These are phyloP conservation scores for Mucor irregularis DNA, from an alignment of 371 early-diverging fungal genomes.

Conservation along the genomic window DNA sequence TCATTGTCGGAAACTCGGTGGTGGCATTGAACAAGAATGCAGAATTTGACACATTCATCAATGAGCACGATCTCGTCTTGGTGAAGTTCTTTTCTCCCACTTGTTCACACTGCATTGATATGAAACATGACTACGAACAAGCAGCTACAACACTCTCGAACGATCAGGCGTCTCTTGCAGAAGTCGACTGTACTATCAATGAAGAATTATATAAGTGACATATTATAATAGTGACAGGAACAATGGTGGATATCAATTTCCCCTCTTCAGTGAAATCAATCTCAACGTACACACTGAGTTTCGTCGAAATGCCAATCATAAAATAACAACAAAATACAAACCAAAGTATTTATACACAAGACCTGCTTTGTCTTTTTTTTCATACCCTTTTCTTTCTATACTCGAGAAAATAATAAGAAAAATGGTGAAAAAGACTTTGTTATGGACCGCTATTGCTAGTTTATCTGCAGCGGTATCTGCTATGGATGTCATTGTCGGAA, in stretches of 20 bases:
- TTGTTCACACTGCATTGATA: conserved; percentile 89
- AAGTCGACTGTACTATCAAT: conserved; percentile 93
- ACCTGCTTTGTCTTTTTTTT: background rate
- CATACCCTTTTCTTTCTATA: background rate
- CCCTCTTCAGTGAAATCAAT: conserved; percentile 14
- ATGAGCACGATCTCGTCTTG: conserved; percentile 68
- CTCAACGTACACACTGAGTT: too few relatives aligned
- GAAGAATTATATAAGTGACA: conserved; percentile 63
- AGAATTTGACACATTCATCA: conserved; percentile 63
- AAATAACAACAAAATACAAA: too few relatives aligned
- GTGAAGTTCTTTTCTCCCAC: conserved; percentile 93
- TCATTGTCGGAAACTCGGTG: too few relatives aligned
- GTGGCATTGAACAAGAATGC: conserved; percentile 11
- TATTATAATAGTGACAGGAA: conserved; percentile 33
- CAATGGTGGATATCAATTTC: conserved; percentile 32
- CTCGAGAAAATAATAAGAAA: background rate
- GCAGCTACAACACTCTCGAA: conserved; percentile 72
- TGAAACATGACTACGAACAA: conserved; percentile 79
- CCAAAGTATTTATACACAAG: too few relatives aligned
- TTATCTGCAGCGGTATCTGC: background rate
- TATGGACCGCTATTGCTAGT: background rate
- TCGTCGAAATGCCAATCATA: too few relatives aligned
- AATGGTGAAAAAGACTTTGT: conserved; percentile 3
- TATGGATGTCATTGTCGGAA: background rate
- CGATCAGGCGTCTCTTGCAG: conserved; percentile 69